phyloP scores from a whole-genome alignment of 176 grass and related monocot genomes.

The Rhynchospora breviuscula region DNA sequence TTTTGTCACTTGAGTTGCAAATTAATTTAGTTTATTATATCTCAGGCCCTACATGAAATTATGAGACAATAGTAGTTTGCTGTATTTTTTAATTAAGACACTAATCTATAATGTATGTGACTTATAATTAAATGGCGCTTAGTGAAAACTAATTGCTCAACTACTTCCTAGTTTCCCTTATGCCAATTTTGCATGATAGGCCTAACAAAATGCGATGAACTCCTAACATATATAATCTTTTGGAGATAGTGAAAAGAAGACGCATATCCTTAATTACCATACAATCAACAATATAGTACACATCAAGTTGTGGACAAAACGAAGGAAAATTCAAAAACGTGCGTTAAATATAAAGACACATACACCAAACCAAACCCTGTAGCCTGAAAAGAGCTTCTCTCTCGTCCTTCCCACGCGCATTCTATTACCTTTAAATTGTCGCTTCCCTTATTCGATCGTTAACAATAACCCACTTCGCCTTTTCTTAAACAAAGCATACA shows the following conservation, averaged over 20 bases:
- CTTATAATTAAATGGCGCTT: too few species aligned
- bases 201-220: too few species aligned
- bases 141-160: too few species aligned
- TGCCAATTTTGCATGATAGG: not conserved
- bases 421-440: not conserved
- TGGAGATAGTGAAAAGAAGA: not conserved
- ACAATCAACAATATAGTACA: not conserved
- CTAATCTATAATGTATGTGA: too few species aligned
- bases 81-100: not conserved
- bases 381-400: not conserved
- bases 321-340: not conserved
- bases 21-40: too few species aligned
- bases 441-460: not conserved
- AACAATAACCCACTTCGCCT: not conserved
- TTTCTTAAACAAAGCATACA: not conserved
- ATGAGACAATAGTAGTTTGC: not conserved
- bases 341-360: not conserved
- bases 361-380: not conserved
- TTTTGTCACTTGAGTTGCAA: too few species aligned
- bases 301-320: not conserved
- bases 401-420: not conserved
- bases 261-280: not conserved
- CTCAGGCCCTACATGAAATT: not conserved
- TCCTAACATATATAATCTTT: not conserved
- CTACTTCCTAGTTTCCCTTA: not conserved